Evolutionary conservation across 306 rosid genomes (phyloP), one percentile per base, ranked within the genome.

Genomic region (Quercus engelmannii): DNA sequence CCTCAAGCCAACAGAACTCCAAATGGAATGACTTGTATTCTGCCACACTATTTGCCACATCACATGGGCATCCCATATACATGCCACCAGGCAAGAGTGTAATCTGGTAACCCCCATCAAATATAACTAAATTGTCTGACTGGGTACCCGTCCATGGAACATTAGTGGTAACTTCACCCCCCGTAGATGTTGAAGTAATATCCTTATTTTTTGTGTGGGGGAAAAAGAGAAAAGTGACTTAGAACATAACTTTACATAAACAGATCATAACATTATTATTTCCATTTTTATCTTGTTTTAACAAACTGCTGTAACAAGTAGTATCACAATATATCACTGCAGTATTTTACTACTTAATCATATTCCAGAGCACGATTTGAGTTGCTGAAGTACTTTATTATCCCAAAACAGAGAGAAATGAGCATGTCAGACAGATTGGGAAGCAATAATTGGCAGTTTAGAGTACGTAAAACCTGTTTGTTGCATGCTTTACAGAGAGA

Each of bases 1-100:
- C 79, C 80, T 91, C 98, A 30, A 90, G 82, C 99, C 99, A 95
- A 83, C 99, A 93, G 75, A 95, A 93, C 81, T 95, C 99, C 82
- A 95, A 81, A 88, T 91, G 99, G 93, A 95, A 95, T 18, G 98
- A 87, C 79, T 86, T 81, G 0, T 85, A 87, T 41, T 93, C 88
- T 20, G 87, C 91, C 23, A 95, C 97, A 68, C 92, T 89, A 75
- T 89, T 95, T 33, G 97, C 83, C 55, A 95, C 85, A 75, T 95
- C 97, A 74, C 86, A 85, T 1, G 99, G 99, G 68, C 91, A 88
- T 58, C 99, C 98, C 96, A 93, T 82, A 84, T 92, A 92, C 93
- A 95, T 90, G 74, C 98, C 99, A 15, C 99, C 96, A 0, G 99
- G 99, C 89, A 95, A 85, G 43, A 95, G 80, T 11, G 89, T 89